Evolutionary conservation across 2,329 filamentous ascomycete species (phyloP).

Genomic region (Ceratocystis lukuohia): DNA sequence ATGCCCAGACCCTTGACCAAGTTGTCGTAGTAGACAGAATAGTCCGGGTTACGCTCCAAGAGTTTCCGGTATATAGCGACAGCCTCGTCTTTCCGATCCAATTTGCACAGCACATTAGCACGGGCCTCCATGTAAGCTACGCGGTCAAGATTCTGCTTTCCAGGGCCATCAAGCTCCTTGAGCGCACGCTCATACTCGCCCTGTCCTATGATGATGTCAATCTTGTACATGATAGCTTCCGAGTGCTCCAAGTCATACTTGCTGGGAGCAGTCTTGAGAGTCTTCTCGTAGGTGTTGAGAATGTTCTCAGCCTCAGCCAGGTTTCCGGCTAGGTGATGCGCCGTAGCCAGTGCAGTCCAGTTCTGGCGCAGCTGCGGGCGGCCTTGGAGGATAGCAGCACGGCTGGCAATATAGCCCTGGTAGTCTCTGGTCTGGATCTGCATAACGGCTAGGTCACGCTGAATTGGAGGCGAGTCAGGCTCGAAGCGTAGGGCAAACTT

Average conservation of each 20-base stretch:
- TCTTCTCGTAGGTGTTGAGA: conserved; percentile 83
- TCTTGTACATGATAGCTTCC: conserved; percentile 90
- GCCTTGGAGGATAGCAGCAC: conserved; percentile 74
- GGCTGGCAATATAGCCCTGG: conserved; percentile 80
- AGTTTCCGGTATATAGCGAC: conserved; percentile 67
- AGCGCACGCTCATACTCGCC: conserved; percentile 73
- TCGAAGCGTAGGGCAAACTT: conserved; percentile 88
- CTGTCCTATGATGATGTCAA: conserved; percentile 79
- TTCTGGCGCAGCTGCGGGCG: conserved; percentile 74
- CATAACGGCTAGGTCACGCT: conserved; percentile 80
- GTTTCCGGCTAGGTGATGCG: conserved; percentile 81
- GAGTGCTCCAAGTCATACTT: conserved; percentile 81
- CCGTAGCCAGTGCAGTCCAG: conserved; percentile 95
- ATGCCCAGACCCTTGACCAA: conserved; percentile 58
- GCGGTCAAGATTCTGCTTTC: conserved; percentile 69
- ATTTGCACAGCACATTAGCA: conserved; percentile 68
- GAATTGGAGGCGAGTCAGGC: conserved; percentile 87
- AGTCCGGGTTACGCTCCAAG: conserved; percentile 77
- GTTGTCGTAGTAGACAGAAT: conserved; percentile 70
- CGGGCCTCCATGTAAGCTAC: conserved; percentile 73
- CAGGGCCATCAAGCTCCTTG: conserved; percentile 67
- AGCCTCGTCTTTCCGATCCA: conserved; percentile 68
- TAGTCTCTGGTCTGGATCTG: conserved; percentile 97
- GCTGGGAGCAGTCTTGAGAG: conserved; percentile 65
- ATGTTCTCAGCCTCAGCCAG: conserved; percentile 78